These are phyloP conservation scores for Pythium plurisporium DNA, from an alignment of 352 stramenopile genomes.

Conservation along the genomic window DNA sequence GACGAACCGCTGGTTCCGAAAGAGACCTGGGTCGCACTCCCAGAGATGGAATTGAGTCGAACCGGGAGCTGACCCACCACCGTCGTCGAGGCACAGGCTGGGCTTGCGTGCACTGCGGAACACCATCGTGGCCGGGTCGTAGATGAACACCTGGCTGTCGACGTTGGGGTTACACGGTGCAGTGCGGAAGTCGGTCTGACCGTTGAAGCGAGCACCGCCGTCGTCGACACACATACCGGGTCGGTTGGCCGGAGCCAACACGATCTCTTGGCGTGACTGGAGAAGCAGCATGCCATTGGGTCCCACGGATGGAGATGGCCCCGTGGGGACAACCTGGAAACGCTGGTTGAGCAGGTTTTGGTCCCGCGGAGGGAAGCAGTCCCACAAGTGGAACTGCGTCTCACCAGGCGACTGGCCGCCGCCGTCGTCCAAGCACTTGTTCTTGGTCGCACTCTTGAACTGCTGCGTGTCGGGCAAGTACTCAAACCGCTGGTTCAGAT, in stretches of 20 bases:
- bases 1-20: too few relatives aligned
- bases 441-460: not conserved
- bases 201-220: constrained; percentile 6
- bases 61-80: constrained; percentile 3
- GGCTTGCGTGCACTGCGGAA: constrained; percentile 1
- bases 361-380: constrained; percentile 20
- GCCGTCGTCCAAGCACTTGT: constrained; percentile 26
- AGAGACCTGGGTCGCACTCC: too few relatives aligned
- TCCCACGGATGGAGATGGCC: too few relatives aligned
- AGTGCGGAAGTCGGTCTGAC: constrained; percentile 17
- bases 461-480: not conserved
- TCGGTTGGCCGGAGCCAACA: too few relatives aligned
- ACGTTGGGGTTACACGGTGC: constrained; percentile 8
- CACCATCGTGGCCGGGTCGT: not conserved
- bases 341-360: too few relatives aligned
- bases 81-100: constrained; percentile 25
- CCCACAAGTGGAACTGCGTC: constrained; percentile 15
- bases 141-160: constrained; percentile 30
- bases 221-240: constrained; percentile 26
- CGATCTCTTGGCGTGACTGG: too few relatives aligned
- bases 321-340: constrained; percentile 2
- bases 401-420: constrained; percentile 19
- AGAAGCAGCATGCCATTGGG: too few relatives aligned
- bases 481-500: not conserved
- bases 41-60: constrained; percentile 4